phyloP scores from a whole-genome alignment of 2,329 filamentous ascomycete species.

The Diplodia corticola region DNA sequence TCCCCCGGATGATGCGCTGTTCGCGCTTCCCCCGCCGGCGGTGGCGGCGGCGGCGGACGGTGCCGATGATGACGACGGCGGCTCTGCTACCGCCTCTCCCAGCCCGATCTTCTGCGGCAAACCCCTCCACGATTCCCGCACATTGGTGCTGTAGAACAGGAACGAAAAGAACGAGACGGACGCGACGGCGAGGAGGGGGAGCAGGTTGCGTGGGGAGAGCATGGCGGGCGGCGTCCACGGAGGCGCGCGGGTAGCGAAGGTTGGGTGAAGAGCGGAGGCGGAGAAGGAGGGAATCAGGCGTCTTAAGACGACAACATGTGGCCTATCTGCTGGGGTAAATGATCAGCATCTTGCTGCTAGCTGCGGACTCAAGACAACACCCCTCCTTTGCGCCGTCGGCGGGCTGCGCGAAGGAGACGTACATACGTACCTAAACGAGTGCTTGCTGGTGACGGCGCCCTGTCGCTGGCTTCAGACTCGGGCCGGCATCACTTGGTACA shows the following conservation, averaged over 20 bases:
- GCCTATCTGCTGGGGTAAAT: not conserved
- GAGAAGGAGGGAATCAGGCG: not conserved
- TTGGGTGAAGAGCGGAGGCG: not conserved
- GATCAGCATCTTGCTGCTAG: not conserved
- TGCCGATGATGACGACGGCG: slow-evolving; percentile 23
- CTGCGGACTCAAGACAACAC: slow-evolving; percentile 1
- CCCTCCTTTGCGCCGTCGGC: not conserved
- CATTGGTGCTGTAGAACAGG: slow-evolving; percentile 38
- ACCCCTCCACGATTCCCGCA: slow-evolving; percentile 38
- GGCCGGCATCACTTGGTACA: not conserved
- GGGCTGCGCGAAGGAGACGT: not conserved
- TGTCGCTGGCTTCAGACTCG: not conserved
- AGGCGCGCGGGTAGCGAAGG: not conserved
- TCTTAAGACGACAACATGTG: slow-evolving; percentile 5
- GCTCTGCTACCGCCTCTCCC: slow-evolving; percentile 36
- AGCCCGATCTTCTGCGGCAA: slow-evolving; percentile 45
- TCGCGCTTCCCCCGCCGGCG: slow-evolving; percentile 2
- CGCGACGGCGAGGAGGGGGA: slow-evolving; percentile 35
- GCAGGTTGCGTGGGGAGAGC: slow-evolving; percentile 29
- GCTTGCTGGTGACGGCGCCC: not conserved
- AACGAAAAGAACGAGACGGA: slow-evolving; percentile 35
- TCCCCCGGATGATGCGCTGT: no score
- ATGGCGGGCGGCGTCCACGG: slow-evolving; percentile 8
- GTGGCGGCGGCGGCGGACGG: not conserved
- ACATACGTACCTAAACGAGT: not conserved